Percentiles rank a stretch among this genome's conserved stretches.
Conservation (phyloP, 805 yeast species). For the Candida ovalis region DNA sequence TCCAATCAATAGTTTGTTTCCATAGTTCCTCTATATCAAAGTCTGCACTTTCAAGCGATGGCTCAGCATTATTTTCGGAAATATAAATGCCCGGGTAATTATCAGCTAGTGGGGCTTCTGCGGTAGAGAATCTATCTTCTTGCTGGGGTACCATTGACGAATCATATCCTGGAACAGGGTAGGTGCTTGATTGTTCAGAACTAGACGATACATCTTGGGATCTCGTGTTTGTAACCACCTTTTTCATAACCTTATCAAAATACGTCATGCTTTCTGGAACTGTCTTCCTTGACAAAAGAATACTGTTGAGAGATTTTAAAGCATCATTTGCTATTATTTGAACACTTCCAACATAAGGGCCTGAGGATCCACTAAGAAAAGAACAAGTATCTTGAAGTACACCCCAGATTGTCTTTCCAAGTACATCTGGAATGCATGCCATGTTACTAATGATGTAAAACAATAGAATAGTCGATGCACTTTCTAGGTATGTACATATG, state of each 20-base stretch:
- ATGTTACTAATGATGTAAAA: slow-evolving; percentile 17
- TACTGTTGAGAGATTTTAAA: slow-evolving; percentile 13
- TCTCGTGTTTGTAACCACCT: not conserved
- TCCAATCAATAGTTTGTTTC: slow-evolving; percentile 9
- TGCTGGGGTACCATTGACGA: no score
- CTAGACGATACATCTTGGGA: not conserved
- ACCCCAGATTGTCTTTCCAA: slow-evolving; percentile 18
- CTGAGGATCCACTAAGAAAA: slow-evolving; percentile 19
- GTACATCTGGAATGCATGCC: slow-evolving; percentile 12
- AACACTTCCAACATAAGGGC: slow-evolving; percentile 19
- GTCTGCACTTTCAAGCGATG: not conserved
- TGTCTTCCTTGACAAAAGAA: slow-evolving; percentile 5
- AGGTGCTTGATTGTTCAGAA: no score
- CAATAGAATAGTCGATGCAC: slow-evolving; percentile 19
- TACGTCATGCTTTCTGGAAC: slow-evolving; percentile 5
- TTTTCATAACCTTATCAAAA: slow-evolving; percentile 10
- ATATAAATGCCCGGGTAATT: not conserved
- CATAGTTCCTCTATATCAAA: slow-evolving; percentile 7
- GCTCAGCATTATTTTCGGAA: not conserved
- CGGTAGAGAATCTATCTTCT: no score
- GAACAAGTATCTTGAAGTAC: slow-evolving; percentile 19
- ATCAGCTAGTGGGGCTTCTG: no score
- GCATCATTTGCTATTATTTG: slow-evolving; percentile 22
- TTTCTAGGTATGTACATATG: slow-evolving; percentile 22
- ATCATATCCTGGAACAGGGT: no score